Evolutionary conservation across 164 flowering plant genomes (phyloP).

Genomic region (Vitis cinerea): DNA sequence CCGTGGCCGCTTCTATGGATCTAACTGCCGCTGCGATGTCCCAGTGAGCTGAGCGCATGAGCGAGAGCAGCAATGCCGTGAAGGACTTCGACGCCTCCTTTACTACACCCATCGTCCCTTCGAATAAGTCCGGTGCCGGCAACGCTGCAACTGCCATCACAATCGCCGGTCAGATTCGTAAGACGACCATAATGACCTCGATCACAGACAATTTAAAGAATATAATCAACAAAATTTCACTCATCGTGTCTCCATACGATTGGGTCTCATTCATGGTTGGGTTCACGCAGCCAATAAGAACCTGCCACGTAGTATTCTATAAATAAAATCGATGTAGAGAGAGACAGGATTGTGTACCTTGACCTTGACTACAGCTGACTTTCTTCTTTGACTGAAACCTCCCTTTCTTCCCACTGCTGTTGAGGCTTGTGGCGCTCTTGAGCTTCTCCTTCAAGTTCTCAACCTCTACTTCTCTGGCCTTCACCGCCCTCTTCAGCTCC

Average conservation of each 20-base stretch:
- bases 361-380: constrained; percentile 51
- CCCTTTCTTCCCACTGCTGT: constrained; percentile 43
- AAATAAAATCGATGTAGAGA: not conserved
- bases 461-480: constrained; percentile 66
- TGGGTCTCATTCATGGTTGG: too few species aligned
- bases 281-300: too few species aligned
- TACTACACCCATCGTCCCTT: constrained; percentile 60
- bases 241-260: too few species aligned
- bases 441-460: constrained; percentile 71
- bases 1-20: constrained; percentile 62
- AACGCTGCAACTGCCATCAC: constrained; percentile 40
- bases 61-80: constrained; percentile 69
- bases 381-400: constrained; percentile 43
- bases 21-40: constrained; percentile 86
- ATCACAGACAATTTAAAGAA: too few species aligned
- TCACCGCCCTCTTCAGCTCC: constrained; percentile 81
- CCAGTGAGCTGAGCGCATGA: constrained; percentile 91
- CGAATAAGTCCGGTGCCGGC: constrained; percentile 69
- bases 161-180: too few species aligned
- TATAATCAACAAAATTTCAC: too few species aligned
- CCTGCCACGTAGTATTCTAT: not conserved
- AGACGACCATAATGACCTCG: too few species aligned
- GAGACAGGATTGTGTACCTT: constrained; percentile 5
- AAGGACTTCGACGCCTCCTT: constrained; percentile 73
- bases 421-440: constrained; percentile 17